Evolutionary conservation across 202 grass and related monocot genomes (phyloP), one percentile per base, ranked within the genome.

Genomic region (Eragrostis tef): DNA sequence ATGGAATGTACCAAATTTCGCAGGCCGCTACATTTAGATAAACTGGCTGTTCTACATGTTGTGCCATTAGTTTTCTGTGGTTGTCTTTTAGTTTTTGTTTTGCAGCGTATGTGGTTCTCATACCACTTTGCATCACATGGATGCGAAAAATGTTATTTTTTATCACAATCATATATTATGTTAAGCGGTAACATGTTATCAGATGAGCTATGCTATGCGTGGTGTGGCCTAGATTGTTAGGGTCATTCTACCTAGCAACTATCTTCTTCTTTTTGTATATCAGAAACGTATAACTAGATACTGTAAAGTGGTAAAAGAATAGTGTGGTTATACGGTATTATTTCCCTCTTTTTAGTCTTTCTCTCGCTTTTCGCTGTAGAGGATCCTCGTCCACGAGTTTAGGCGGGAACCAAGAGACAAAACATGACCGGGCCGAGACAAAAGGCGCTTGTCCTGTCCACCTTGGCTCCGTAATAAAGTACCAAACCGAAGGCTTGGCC

Each of bases 391-490:
- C 17, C 64, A 9, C 74, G 27, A n/a, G 51, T 64, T 45, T 15
- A 43, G 84, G 77, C 75, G 47, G 68, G 76, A 80, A 74, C 48
- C 3, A 70, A 31, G 15, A 66, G 69, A 52, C 77, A 68, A 54
- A 34, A 9, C 14, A 53, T 16, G 1, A 50, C 62, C 49, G 20
- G 24, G 76, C 66, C 25, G 70, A 21, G 76, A 80, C 82, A 81
- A 89, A 84, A 77, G 47, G 24, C 34, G 19, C 63, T 50, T 9
- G 8, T 11, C 25, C 10, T 42, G 80, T 65, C n/a, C 26, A 64
- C 47, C 82, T 89, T 89, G 65, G 82, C 71, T 77, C n/a, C 78
- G 87, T 89, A 51, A 82, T 89, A 81, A 82, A 7, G 27, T n/a
- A 9, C 41, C 6, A 3, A 31, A 3, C 0, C 6, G 0, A 21